These are phyloP conservation scores for Teunomyces kruisii DNA, from an alignment of 805 yeast species.

Conservation along the genomic window DNA sequence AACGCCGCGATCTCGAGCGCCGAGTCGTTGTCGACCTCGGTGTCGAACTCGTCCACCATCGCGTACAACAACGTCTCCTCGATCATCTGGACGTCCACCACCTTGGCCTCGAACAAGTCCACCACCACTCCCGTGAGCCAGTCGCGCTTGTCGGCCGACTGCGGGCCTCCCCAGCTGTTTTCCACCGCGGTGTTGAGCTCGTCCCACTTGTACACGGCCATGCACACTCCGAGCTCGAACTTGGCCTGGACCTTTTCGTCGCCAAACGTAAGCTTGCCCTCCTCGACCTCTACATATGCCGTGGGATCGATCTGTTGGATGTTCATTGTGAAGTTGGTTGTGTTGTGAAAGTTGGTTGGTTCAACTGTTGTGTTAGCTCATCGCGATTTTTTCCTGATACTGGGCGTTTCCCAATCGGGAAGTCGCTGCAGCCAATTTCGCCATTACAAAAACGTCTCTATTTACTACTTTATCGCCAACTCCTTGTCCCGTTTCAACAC, in stretches of 20 bases:
- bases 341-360: too few relatives aligned
- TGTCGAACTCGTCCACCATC: constrained; percentile 94
- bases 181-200: constrained; percentile 85
- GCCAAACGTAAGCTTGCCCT: constrained; percentile 39
- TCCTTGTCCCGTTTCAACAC: constrained; percentile 44
- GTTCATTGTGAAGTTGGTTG: too few relatives aligned
- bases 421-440: too few relatives aligned
- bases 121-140: constrained; percentile 86
- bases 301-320: constrained; percentile 42
- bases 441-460: too few relatives aligned
- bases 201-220: constrained; percentile 91
- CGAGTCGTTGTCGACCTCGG: constrained; percentile 83
- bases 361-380: background rate
- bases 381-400: background rate
- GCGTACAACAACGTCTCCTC: constrained; percentile 86
- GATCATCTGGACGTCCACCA: constrained; percentile 73
- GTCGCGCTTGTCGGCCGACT: constrained; percentile 86
- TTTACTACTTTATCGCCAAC: constrained; percentile 1
- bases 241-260: constrained; percentile 75
- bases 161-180: constrained; percentile 94
- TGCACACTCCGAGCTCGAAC: constrained; percentile 89
- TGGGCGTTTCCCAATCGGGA: too few relatives aligned
- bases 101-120: constrained; percentile 67
- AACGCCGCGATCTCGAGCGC: constrained; percentile 71
- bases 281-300: constrained; percentile 55